Conservation (phyloP, 129 eudicot species). For the Pseudognaphalium luteoalbum region DNA sequence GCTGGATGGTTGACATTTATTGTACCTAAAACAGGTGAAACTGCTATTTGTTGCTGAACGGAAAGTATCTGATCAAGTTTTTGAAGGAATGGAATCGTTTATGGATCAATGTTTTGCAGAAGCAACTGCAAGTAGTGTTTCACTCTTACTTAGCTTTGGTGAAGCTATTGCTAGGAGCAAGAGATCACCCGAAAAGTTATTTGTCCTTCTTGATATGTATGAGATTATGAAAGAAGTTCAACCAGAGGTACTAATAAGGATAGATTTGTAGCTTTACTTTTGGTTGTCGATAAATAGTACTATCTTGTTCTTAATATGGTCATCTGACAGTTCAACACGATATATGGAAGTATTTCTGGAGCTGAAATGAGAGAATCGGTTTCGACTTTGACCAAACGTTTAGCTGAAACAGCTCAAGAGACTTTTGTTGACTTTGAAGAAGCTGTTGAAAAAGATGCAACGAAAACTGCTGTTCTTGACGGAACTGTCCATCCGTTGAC, state of each 20-base stretch:
- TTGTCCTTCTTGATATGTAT: slow-evolving; percentile 95
- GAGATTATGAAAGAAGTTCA: slow-evolving; percentile 94
- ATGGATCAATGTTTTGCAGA: slow-evolving; percentile 80
- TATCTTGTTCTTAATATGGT: not conserved
- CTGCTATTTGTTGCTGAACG: slow-evolving; percentile 77
- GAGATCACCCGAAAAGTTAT: slow-evolving; percentile 88
- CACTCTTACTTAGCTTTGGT: slow-evolving; percentile 81
- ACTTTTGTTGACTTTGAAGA: slow-evolving; percentile 92
- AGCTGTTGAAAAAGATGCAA: slow-evolving; percentile 95
- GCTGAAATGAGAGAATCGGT: slow-evolving; percentile 80
- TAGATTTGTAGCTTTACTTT: not conserved
- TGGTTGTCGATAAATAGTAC: not conserved
- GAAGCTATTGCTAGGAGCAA: slow-evolving; percentile 93
- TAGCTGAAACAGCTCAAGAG: slow-evolving; percentile 88
- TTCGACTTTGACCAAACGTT: slow-evolving; percentile 56
- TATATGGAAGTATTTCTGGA: slow-evolving; percentile 63
- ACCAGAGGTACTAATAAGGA: slow-evolving; percentile 59
- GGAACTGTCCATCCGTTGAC: slow-evolving; percentile 99
- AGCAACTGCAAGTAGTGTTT: slow-evolving; percentile 59
- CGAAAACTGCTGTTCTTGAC: slow-evolving; percentile 83
- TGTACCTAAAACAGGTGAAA: slow-evolving; percentile 30
- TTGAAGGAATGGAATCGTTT: slow-evolving; percentile 62
- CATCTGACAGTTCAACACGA: slow-evolving; percentile 54
- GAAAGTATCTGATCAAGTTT: slow-evolving; percentile 75
- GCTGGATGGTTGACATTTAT: not conserved